Percentiles rank a stretch among this genome's conserved stretches.
phyloP scores from a whole-genome alignment of 768 basidiomycete genomes.

The Symmetrospora coprosmae region DNA sequence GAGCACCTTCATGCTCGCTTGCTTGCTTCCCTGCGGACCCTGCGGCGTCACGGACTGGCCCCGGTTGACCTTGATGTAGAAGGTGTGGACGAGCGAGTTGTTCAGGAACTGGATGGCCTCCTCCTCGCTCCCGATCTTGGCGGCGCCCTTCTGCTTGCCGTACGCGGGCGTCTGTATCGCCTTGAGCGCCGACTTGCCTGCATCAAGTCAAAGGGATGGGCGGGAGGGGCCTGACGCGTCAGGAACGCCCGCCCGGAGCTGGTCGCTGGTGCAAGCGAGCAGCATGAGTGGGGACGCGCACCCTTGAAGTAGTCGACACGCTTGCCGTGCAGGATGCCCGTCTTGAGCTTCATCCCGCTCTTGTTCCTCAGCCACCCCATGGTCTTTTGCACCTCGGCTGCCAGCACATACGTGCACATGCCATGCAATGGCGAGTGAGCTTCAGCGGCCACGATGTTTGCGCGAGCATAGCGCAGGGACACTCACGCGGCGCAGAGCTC shows the following conservation, averaged over 20 bases:
- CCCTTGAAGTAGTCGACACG: slow-evolving; percentile 98
- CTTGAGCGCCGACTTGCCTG: slow-evolving; percentile 85
- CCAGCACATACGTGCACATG: too few relatives aligned
- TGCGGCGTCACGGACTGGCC: slow-evolving; percentile 40
- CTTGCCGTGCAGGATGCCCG: slow-evolving; percentile 84
- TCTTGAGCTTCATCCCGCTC: slow-evolving; percentile 72
- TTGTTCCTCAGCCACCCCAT: slow-evolving; percentile 75
- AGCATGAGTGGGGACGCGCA: too few relatives aligned
- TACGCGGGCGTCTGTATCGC: slow-evolving; percentile 86
- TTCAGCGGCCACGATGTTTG: too few relatives aligned
- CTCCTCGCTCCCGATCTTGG: slow-evolving; percentile 50
- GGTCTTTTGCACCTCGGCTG: slow-evolving; percentile 58
- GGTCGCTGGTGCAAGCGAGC: background rate
- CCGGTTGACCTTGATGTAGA: slow-evolving; percentile 82
- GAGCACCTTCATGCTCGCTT: slow-evolving; percentile 45
- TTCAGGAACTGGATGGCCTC: slow-evolving; percentile 58
- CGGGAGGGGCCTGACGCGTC: background rate
- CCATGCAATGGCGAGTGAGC: too few relatives aligned
- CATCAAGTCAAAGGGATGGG: background rate
- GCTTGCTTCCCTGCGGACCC: background rate
- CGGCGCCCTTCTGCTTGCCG: slow-evolving; percentile 58
- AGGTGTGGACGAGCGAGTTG: slow-evolving; percentile 64
- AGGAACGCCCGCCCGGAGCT: background rate
- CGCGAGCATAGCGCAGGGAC: too few relatives aligned
- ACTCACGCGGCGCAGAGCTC: too few relatives aligned